Evolutionary conservation across 108 stramenopile species (phyloP).

Genomic region (Poteriospumella lacustris): DNA sequence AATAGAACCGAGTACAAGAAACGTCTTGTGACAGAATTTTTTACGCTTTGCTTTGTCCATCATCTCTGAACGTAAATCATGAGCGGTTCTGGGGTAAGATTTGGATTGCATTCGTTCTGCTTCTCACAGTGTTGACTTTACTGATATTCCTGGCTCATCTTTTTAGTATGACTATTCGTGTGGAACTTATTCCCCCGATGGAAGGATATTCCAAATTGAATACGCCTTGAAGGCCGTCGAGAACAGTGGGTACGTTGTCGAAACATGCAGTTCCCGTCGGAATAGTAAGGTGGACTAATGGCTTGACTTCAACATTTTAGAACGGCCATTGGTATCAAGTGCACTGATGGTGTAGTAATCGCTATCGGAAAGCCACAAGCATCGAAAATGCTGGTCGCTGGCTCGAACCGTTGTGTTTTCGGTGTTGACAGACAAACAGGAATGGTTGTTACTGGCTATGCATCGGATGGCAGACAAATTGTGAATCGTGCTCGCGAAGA

Average conservation of each 20-base stretch:
- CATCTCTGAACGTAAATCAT: too few species aligned
- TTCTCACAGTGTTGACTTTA: too few species aligned
- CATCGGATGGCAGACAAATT: constrained; percentile 86
- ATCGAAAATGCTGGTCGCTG: constrained; percentile 8
- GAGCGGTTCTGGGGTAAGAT: too few species aligned
- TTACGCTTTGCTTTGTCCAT: too few species aligned
- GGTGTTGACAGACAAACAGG: constrained; percentile 24
- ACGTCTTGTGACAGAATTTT: too few species aligned
- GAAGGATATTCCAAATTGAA: constrained; percentile 92
- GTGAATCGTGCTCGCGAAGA: constrained; percentile 82
- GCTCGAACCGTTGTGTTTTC: constrained; percentile 26
- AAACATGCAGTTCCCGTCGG: neutral
- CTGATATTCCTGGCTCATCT: too few species aligned
- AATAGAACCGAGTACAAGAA: too few species aligned
- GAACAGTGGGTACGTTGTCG: constrained; percentile 22
- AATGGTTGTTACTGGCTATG: constrained; percentile 72
- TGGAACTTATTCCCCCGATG: constrained; percentile 73
- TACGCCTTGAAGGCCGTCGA: constrained; percentile 55
- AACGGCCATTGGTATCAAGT: constrained; percentile 87
- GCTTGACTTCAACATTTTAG: neutral
- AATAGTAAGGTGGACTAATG: too few species aligned
- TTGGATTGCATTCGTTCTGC: too few species aligned
- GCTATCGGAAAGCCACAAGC: constrained; percentile 72
- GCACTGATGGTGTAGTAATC: constrained; percentile 91
- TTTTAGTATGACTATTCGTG: constrained; percentile 30